These are phyloP conservation scores for Brassica cretica DNA, from an alignment of 345 rosid genomes.

Conservation along the genomic window DNA sequence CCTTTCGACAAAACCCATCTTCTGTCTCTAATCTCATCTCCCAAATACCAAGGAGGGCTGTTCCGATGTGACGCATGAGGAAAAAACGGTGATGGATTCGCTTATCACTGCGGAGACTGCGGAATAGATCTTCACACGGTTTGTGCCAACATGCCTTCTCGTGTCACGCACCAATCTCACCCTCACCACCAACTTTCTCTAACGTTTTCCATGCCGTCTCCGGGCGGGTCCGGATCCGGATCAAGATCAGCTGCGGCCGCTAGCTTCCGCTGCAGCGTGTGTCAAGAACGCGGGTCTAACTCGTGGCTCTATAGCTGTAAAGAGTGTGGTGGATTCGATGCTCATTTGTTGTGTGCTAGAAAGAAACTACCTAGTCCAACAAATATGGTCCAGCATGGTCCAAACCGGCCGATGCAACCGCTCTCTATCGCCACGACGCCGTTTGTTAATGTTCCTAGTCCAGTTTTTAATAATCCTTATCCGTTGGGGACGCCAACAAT, in stretches of 20 bases:
- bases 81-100: conserved; percentile 48
- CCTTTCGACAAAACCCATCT: conserved; percentile 44
- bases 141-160: conserved; percentile 50
- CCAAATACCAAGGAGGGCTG: conserved; percentile 37
- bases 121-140: conserved; percentile 47
- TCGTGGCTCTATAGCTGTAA: conserved; percentile 53
- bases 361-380: conserved; percentile 10
- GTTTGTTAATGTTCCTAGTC: conserved; percentile 6
- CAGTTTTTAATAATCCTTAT: conserved; percentile 8
- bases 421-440: not conserved
- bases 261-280: conserved; percentile 45
- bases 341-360: conserved; percentile 47
- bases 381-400: conserved; percentile 5
- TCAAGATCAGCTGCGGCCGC: conserved; percentile 28
- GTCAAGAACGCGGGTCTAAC: conserved; percentile 36
- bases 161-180: conserved; percentile 41
- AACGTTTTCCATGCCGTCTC: conserved; percentile 23
- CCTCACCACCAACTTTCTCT: conserved; percentile 49
- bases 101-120: conserved; percentile 46
- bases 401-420: not conserved
- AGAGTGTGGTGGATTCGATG: conserved; percentile 45
- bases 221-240: not conserved
- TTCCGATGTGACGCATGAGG: conserved; percentile 47
- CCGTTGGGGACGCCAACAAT: not conserved
- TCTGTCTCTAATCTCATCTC: conserved; percentile 40